Percentiles rank a stretch among this genome's conserved stretches.
Conservation (phyloP, 768 basidiomycete genomes). For the Termitomyces sp. region DNA sequence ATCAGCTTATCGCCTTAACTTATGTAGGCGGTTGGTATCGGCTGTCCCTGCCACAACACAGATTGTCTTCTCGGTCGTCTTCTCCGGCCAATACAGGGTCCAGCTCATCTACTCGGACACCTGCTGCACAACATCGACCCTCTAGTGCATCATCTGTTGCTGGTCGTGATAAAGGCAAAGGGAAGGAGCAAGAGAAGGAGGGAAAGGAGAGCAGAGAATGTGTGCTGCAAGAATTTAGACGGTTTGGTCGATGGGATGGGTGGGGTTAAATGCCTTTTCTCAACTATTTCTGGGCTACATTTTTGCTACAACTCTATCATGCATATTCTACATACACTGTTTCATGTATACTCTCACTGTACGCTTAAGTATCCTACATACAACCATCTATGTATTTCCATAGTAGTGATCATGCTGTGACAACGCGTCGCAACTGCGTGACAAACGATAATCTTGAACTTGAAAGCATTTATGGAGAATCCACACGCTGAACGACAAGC, state of each 20-base stretch:
- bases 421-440: slow-evolving; percentile 16
- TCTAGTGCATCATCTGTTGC: slow-evolving; percentile 52
- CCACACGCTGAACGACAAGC: slow-evolving; percentile 93
- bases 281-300: too few relatives aligned
- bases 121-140: slow-evolving; percentile 41
- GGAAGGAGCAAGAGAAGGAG: slow-evolving; percentile 54
- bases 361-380: slow-evolving; percentile 1
- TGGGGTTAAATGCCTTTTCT: slow-evolving; percentile 50
- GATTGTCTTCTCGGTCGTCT: slow-evolving; percentile 14
- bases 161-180: slow-evolving; percentile 59
- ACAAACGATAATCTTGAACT: slow-evolving; percentile 9
- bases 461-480: slow-evolving; percentile 69
- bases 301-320: background rate
- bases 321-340: slow-evolving; percentile 1
- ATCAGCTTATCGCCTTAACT: slow-evolving; percentile 82
- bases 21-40: slow-evolving; percentile 94
- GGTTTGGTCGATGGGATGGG: slow-evolving; percentile 88
- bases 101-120: slow-evolving; percentile 44
- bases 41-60: slow-evolving; percentile 54
- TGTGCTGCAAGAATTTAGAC: slow-evolving; percentile 69
- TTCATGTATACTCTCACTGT: slow-evolving; percentile 8
- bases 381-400: background rate
- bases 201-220: slow-evolving; percentile 63
- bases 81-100: slow-evolving; percentile 16
- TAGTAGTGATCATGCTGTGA: background rate